Percentiles rank a stretch among this genome's conserved stretches.
Conservation (phyloP, 345 rosid genomes). For the Pelargonium nanum region DNA sequence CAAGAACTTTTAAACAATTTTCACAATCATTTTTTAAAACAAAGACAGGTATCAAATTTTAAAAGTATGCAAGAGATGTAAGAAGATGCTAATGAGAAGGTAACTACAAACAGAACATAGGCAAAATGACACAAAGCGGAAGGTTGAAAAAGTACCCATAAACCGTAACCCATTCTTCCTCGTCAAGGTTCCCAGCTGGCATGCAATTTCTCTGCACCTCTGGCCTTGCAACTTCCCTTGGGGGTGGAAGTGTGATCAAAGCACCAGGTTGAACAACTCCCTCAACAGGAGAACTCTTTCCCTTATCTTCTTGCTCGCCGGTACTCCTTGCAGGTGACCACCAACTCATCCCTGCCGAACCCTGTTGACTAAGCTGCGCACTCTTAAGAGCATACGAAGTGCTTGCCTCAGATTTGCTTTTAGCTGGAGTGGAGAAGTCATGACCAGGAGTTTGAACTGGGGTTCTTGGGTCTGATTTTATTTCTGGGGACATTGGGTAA, state of each 20-base stretch:
- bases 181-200: slow-evolving; percentile 67
- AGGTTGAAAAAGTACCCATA: slow-evolving; percentile 53
- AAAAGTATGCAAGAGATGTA: too few relatives aligned
- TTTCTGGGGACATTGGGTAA: slow-evolving; percentile 59
- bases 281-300: slow-evolving; percentile 81
- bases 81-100: too few relatives aligned
- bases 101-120: too few relatives aligned
- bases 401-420: slow-evolving; percentile 50
- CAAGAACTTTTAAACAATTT: too few relatives aligned
- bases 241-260: slow-evolving; percentile 81
- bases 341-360: slow-evolving; percentile 48
- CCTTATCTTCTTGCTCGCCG: slow-evolving; percentile 71
- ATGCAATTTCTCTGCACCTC: slow-evolving; percentile 60
- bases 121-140: not conserved
- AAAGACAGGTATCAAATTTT: too few relatives aligned
- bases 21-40: too few relatives aligned
- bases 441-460: slow-evolving; percentile 42
- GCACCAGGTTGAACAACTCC: slow-evolving; percentile 85
- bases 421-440: slow-evolving; percentile 47
- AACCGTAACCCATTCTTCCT: slow-evolving; percentile 98
- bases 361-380: slow-evolving; percentile 59
- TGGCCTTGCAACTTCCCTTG: slow-evolving; percentile 91
- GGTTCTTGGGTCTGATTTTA: slow-evolving; percentile 49
- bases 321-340: slow-evolving; percentile 61
- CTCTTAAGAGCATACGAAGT: slow-evolving; percentile 45